These are phyloP conservation scores for Ascocoryne sarcoides DNA, from an alignment of 2,329 filamentous ascomycete species.

Conservation along the genomic window DNA sequence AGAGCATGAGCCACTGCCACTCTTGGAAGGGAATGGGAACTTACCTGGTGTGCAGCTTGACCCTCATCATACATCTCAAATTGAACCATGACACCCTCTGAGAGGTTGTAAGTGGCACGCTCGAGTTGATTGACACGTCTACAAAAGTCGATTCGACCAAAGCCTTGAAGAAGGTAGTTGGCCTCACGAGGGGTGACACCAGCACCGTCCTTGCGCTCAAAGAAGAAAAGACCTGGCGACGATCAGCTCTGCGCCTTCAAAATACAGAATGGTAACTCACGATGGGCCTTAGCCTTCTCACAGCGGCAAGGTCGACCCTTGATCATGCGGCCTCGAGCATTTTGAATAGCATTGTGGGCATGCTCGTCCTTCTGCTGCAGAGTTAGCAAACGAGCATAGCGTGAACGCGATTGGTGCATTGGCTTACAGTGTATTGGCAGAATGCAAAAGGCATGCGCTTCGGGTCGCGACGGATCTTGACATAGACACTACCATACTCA, in stretches of 20 bases:
- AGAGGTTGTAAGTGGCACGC: constrained; percentile 22
- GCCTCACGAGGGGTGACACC: constrained; percentile 37
- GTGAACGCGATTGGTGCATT: neutral
- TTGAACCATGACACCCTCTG: constrained; percentile 36
- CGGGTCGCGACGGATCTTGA: constrained; percentile 53
- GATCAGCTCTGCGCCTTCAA: neutral
- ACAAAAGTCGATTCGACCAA: constrained; percentile 35
- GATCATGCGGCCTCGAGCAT: constrained; percentile 41
- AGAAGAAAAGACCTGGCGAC: constrained; percentile 39
- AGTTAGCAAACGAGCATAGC: constrained; percentile 19
- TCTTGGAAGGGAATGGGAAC: constrained; percentile 18
- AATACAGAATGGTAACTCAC: constrained; percentile 32
- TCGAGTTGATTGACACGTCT: constrained; percentile 20
- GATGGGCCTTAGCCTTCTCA: constrained; percentile 50
- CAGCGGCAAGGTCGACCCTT: constrained; percentile 49
- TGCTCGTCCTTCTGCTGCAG: constrained; percentile 36
- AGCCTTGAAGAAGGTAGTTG: constrained; percentile 32
- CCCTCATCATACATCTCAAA: constrained; percentile 43
- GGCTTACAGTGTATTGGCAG: constrained; percentile 50
- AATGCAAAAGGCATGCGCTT: constrained; percentile 57
- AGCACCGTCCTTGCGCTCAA: constrained; percentile 34
- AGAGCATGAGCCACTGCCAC: constrained; percentile 7
- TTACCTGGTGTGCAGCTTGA: constrained; percentile 41
- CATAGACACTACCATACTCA: constrained; percentile 46
- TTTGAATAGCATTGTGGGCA: constrained; percentile 39